Percentiles rank a stretch among this genome's conserved stretches.
Evolutionary conservation across 257 asterid species (phyloP).

Genomic region (Plantago ovata): DNA sequence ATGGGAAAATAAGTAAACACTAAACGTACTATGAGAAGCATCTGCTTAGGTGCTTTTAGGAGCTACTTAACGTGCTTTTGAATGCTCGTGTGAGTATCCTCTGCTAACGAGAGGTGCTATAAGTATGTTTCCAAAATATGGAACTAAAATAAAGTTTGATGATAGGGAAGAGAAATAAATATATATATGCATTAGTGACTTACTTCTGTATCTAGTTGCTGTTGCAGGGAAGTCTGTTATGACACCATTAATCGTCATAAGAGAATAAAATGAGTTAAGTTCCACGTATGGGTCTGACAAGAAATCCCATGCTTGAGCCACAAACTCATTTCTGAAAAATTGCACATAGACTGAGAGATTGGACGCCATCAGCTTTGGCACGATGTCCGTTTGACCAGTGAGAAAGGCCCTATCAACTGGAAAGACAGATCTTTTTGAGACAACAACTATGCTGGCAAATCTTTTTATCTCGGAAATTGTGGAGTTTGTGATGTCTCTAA

Average conservation of each 20-base stretch:
- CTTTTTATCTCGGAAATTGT: constrained; percentile 54
- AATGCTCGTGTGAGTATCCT: too few relatives aligned
- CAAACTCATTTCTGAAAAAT: constrained; percentile 63
- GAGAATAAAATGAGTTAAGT: constrained; percentile 34
- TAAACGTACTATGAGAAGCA: too few relatives aligned
- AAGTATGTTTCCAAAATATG: too few relatives aligned
- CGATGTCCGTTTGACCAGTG: constrained; percentile 39
- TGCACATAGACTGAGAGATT: constrained; percentile 55
- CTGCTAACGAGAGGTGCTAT: too few relatives aligned
- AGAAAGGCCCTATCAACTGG: constrained; percentile 35
- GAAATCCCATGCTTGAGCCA: constrained; percentile 88
- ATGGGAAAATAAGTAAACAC: too few relatives aligned
- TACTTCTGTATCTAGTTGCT: constrained; percentile 70
- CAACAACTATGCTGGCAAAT: constrained; percentile 59
- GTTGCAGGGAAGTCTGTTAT: constrained; percentile 72
- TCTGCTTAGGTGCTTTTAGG: too few relatives aligned
- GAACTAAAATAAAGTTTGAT: background rate
- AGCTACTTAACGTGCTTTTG: too few relatives aligned
- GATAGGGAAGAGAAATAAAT: constrained; percentile 1
- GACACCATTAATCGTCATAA: constrained; percentile 44
- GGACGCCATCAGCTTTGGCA: constrained; percentile 46
- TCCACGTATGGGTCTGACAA: constrained; percentile 71
- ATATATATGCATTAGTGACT: constrained; percentile 26
- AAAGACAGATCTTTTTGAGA: constrained; percentile 50
- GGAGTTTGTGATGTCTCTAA: constrained; percentile 53